Evolutionary conservation across 2,329 filamentous ascomycete genomes (phyloP).

Genomic region (Bretziella fagacearum): DNA sequence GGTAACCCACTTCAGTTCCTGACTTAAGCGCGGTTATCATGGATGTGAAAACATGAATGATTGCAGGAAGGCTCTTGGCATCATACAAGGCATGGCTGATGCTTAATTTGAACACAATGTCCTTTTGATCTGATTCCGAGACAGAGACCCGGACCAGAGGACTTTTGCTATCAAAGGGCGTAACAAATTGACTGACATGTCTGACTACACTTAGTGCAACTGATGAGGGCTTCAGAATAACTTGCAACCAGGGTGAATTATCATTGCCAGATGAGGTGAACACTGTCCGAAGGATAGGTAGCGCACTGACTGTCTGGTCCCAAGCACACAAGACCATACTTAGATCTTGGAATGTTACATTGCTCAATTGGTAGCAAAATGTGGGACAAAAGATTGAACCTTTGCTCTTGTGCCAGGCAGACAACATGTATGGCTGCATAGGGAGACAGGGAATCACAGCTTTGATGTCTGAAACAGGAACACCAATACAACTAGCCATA

Average conservation of each 20-base stretch:
- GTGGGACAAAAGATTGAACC: slow-evolving; percentile 56
- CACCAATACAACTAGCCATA: background rate
- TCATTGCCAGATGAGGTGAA: slow-evolving; percentile 37
- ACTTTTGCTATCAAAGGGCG: background rate
- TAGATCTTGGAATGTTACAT: slow-evolving; percentile 27
- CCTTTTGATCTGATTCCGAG: background rate
- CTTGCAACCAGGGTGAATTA: slow-evolving; percentile 43
- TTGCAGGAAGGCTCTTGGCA: slow-evolving; percentile 53
- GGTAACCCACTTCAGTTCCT: slow-evolving; percentile 13
- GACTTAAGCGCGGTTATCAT: slow-evolving; percentile 15
- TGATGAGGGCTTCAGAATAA: slow-evolving; percentile 29
- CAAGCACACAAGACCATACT: slow-evolving; percentile 43
- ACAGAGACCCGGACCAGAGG: slow-evolving; percentile 10
- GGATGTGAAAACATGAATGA: slow-evolving; percentile 32
- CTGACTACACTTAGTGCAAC: background rate
- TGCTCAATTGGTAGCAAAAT: slow-evolving; percentile 44
- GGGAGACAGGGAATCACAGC: slow-evolving; percentile 50
- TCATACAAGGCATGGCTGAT: slow-evolving; percentile 87
- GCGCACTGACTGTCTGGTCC: slow-evolving; percentile 35
- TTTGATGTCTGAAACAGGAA: slow-evolving; percentile 33
- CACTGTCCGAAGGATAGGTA: slow-evolving; percentile 51
- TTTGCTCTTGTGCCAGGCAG: slow-evolving; percentile 50
- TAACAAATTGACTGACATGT: background rate
- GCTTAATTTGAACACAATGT: slow-evolving; percentile 29
- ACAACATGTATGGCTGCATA: slow-evolving; percentile 72